Conservation (phyloP, 331 rosid genomes). For the Quercus phellos region DNA sequence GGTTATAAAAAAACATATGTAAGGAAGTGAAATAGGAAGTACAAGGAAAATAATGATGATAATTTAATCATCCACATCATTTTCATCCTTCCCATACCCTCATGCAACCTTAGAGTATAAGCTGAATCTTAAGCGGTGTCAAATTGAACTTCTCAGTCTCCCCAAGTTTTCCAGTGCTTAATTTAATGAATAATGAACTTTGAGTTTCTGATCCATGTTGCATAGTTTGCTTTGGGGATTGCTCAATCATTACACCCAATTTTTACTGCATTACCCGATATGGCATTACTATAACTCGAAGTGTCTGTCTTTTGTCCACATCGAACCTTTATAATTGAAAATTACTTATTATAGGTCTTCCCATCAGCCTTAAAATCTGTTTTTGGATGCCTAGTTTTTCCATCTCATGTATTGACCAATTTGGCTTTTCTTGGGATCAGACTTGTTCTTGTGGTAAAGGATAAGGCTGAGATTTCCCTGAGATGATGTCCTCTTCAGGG, state of each 20-base stretch:
- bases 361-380: not conserved
- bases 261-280: not conserved
- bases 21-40: not conserved
- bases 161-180: not conserved
- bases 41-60: not conserved
- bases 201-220: not conserved
- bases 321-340: not conserved
- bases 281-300: not conserved
- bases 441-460: not conserved
- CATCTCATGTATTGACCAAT: not conserved
- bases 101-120: not conserved
- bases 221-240: not conserved
- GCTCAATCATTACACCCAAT: not conserved
- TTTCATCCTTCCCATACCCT: not conserved
- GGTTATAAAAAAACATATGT: not conserved
- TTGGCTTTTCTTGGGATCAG: not conserved
- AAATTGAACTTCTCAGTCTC: not conserved
- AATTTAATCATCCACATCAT: not conserved
- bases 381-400: not conserved
- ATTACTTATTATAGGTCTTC: not conserved
- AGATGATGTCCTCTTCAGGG: too few species aligned
- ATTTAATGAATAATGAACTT: not conserved
- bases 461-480: not conserved
- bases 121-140: not conserved
- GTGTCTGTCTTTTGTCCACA: not conserved